Evolutionary conservation across 768 basidiomycete genomes (phyloP), one percentile per base, ranked within the genome.

Genomic region (Tricholomella constricta): DNA sequence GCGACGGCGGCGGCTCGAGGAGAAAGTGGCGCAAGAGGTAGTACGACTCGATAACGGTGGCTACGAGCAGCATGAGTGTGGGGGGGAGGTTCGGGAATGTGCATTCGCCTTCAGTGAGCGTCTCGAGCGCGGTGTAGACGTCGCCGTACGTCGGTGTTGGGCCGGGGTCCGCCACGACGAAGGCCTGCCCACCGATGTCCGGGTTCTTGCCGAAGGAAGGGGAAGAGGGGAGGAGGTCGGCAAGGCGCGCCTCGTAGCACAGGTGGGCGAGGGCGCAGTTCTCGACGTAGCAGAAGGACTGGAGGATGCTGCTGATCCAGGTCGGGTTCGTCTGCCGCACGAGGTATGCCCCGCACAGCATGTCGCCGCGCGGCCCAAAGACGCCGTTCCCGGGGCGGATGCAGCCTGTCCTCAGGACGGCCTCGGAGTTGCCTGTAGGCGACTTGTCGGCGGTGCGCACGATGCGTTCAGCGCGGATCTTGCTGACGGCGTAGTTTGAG

Each of bases 361-460:
- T 78, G 64, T 91, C 89, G 4, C 88, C 89, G 32, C 88, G 81
- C 1, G 88, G 83, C 2, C 89, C 89, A 65, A 81, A 91, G 3
- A 89, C 69, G 0, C 86, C 88, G 54, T 90, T 90, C 0, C 89
- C 88, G 2, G 89, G 89, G n/a, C 89, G 81, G 37, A 91, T 74
- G 55, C 81, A 85, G 0, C 89, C 88, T 7, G 88, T 91, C 45
- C 86, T 78, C 40, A 91, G 64, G 11, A 72, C 61, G 19, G 54
- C 14, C 4, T 32, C 31, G 3, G 10, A 60, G 6, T 48, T 48
- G 12, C 68, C 66, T 2, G 71, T 69, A 6, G 54, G 54, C 17
- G 69, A 58, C 17, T 63, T 66, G 57, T 77, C 77, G 4, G 71
- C 62, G 15, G 52, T 68, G 48, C 70, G 80, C 58, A 66, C 80